phyloP scores from a whole-genome alignment of 2,329 filamentous ascomycete genomes.

The Tricladium varicosporioides region DNA sequence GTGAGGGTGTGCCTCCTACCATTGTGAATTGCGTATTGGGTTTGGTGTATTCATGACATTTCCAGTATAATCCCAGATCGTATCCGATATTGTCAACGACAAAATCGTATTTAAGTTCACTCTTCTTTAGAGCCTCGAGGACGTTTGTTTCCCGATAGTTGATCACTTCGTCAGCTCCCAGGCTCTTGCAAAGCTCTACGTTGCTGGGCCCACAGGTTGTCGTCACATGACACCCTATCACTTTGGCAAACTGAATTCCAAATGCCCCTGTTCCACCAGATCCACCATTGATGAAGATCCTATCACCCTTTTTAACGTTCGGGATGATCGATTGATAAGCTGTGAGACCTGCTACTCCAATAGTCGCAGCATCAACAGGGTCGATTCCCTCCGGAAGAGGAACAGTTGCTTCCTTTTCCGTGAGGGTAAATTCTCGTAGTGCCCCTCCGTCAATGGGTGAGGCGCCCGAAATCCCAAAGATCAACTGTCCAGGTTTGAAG shows the following conservation, averaged over 20 bases:
- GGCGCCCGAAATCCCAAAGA: constrained; percentile 40
- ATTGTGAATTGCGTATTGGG: constrained; percentile 15
- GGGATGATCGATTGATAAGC: constrained; percentile 42
- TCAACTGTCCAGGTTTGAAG: constrained; percentile 37
- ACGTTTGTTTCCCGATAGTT: constrained; percentile 17
- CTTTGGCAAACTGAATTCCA: constrained; percentile 62
- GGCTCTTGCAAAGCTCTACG: constrained; percentile 49
- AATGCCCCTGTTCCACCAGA: constrained; percentile 60
- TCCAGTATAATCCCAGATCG: constrained; percentile 15
- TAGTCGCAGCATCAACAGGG: constrained; percentile 39
- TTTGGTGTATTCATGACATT: constrained; percentile 20
- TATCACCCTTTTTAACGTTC: constrained; percentile 46
- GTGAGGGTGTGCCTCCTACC: constrained; percentile 63
- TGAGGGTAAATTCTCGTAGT: constrained; percentile 10
- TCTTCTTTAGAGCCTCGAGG: constrained; percentile 11
- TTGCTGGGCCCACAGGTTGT: constrained; percentile 57
- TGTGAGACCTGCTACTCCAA: constrained; percentile 40
- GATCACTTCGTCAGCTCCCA: constrained; percentile 47
- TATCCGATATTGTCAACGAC: constrained; percentile 25
- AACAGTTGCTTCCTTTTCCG: not conserved
- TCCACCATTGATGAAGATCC: constrained; percentile 64
- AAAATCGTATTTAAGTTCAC: constrained; percentile 22
- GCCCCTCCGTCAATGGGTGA: constrained; percentile 23
- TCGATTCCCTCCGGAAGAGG: constrained; percentile 38
- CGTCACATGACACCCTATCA: constrained; percentile 56